Conservation (phyloP, 2,329 filamentous ascomycete species). For the Beauveria varroae region DNA sequence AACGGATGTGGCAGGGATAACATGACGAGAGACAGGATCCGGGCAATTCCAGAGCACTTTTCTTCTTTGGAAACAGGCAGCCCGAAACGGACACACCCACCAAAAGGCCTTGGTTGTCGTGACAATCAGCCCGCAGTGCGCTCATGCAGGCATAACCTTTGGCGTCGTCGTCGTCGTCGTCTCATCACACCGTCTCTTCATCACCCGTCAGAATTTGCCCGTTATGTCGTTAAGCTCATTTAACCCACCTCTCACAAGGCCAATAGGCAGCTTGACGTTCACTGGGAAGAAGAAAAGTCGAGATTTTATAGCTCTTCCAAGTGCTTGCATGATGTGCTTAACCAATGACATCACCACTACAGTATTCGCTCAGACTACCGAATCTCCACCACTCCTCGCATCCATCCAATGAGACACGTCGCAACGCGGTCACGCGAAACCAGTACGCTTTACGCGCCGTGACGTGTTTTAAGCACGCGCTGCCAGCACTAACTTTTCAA, state of each 20-base stretch:
- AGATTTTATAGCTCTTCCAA: background rate
- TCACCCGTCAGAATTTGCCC: no score
- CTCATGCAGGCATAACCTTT: no score
- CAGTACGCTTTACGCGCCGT: background rate
- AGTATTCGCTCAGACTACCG: background rate
- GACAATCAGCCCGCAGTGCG: background rate
- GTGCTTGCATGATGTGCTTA: background rate
- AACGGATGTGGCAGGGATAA: no score
- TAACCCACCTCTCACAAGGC: no score
- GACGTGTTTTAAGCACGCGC: no score
- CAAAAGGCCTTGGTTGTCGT: background rate
- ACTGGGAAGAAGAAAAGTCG: no score
- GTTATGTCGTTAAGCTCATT: no score
- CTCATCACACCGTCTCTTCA: no score
- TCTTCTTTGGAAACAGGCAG: background rate
- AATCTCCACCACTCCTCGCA: background rate
- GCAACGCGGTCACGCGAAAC: background rate
- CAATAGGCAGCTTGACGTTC: no score
- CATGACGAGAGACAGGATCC: no score
- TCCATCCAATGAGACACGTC: background rate
- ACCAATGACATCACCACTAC: background rate
- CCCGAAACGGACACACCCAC: background rate
- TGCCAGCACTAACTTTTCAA: background rate
- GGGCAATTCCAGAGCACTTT: no score
- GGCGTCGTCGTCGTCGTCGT: background rate